Evolutionary conservation across 768 basidiomycete genomes (phyloP), one percentile per base, ranked within the genome.

Genomic region (Glaciozyma antarctica): DNA sequence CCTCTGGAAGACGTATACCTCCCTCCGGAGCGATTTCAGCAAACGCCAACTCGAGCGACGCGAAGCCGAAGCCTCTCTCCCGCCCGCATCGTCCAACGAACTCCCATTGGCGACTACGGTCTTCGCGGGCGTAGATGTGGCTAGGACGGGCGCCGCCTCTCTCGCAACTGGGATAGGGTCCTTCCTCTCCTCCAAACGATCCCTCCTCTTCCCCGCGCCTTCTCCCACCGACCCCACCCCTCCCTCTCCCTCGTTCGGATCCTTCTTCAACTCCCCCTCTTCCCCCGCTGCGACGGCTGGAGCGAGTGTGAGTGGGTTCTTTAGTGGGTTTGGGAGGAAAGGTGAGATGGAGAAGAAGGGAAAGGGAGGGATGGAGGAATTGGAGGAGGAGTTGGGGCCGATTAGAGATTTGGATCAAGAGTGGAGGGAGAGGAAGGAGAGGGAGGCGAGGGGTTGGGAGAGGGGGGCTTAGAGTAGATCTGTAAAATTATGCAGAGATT

Each of bases 1-100:
- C 0, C 76, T 71, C 44, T 63, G 58, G 61, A 69, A 58, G n/a
- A 34, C 64, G 28, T 71, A 71, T 58, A 49, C 57, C 9, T 65
- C 32, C 30, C 21, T 71, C 38, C 65, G 61, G 15, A 54, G 22
- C 15, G 70, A 71, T n/a, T 45, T 71, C 26, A 56, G 60, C 13
- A 62, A 62, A 24, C 63, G 70, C 2, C 70, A 71, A 55, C 32
- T 34, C 34, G 70, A 71, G 34, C 30, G 15, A 15, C 28, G 8
- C 49, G 51, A 45, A 48, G n/a, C 55, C 49, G 34, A 60, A 51
- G 58, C n/a, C 51, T 5, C 53, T 30, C 52, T n/a, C n/a, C n/a
- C n/a, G n/a, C n/a, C 44, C 54, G 52, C 58, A 30, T 44, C 13
- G 19, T 13, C 19, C 28, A 53, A 41, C 12, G 30, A 9, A 16